Conservation (phyloP, 139 green algal species). For the Zygnema cylindricum region DNA sequence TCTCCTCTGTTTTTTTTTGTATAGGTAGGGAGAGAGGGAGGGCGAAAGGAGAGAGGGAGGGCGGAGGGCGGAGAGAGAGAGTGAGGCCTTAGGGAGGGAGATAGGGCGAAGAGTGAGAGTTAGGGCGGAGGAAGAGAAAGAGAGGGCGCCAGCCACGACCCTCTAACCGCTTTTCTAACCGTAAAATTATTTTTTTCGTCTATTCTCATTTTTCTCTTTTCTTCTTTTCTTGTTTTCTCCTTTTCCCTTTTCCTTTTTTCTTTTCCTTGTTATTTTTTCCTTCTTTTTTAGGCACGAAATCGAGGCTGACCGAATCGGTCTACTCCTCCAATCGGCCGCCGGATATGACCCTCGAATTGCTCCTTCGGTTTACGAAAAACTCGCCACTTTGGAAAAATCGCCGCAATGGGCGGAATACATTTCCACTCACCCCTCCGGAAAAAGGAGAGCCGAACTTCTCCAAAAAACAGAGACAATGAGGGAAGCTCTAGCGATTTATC, state of each 20-base stretch:
- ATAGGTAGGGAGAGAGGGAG: too few species aligned
- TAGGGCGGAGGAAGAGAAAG: too few species aligned
- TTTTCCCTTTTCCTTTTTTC: slow-evolving; percentile 19
- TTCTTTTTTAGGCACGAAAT: slow-evolving; percentile 56
- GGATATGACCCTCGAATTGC: slow-evolving; percentile 55
- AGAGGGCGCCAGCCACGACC: too few species aligned
- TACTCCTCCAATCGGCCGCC: slow-evolving; percentile 56
- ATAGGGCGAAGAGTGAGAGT: too few species aligned
- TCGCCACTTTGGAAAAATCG: neutral
- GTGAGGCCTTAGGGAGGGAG: too few species aligned
- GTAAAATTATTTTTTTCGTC: too few species aligned
- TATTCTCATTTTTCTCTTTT: too few species aligned
- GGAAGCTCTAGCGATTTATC: slow-evolving; percentile 45
- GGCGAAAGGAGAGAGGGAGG: too few species aligned
- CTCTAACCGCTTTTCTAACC: too few species aligned
- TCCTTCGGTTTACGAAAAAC: slow-evolving; percentile 37
- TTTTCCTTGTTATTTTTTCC: neutral
- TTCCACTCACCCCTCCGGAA: slow-evolving; percentile 53
- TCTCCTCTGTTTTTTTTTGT: too few species aligned
- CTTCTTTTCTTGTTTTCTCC: too few species aligned
- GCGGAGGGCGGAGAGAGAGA: too few species aligned
- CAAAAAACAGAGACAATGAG: slow-evolving; percentile 6
- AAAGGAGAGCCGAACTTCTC: slow-evolving; percentile 25
- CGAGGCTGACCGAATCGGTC: slow-evolving; percentile 60
- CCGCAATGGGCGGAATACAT: slow-evolving; percentile 31